Evolutionary conservation across 129 eudicot species (phyloP).

Genomic region (Centrapalus pauciflorus): DNA sequence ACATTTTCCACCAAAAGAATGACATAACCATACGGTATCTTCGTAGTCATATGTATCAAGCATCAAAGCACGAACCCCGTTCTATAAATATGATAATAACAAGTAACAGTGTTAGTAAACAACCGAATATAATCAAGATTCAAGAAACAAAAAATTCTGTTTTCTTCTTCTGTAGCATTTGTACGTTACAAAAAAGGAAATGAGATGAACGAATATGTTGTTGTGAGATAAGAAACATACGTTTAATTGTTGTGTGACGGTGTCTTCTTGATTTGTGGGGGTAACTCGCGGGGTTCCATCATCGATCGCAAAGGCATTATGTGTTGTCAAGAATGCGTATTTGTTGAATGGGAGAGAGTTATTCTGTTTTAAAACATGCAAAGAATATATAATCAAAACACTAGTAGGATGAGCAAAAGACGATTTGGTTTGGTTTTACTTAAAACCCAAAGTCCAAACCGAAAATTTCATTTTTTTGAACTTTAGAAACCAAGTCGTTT

Average conservation of each 20-base stretch:
- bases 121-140: neutral
- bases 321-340: constrained; percentile 84
- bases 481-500: too few relatives aligned
- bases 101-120: neutral
- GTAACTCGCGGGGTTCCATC: constrained; percentile 56
- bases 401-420: too few relatives aligned
- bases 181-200: neutral
- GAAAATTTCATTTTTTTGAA: too few relatives aligned
- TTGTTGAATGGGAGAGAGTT: constrained; percentile 87
- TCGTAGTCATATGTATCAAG: constrained; percentile 82
- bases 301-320: constrained; percentile 77
- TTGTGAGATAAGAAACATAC: constrained; percentile 34
- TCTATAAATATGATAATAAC: constrained; percentile 30
- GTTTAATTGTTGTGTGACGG: constrained; percentile 65
- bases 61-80: constrained; percentile 95
- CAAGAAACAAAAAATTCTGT: neutral
- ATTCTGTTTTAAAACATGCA: constrained; percentile 26
- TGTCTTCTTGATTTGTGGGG: constrained; percentile 73
- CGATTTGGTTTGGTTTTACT: too few relatives aligned
- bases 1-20: constrained; percentile 87
- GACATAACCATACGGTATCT: constrained; percentile 87
- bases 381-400: neutral
- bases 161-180: neutral
- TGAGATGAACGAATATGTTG: neutral
- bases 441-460: too few relatives aligned